Evolutionary conservation across 2,329 filamentous ascomycete species (phyloP).

Genomic region (Teratosphaeriaceae sp.): DNA sequence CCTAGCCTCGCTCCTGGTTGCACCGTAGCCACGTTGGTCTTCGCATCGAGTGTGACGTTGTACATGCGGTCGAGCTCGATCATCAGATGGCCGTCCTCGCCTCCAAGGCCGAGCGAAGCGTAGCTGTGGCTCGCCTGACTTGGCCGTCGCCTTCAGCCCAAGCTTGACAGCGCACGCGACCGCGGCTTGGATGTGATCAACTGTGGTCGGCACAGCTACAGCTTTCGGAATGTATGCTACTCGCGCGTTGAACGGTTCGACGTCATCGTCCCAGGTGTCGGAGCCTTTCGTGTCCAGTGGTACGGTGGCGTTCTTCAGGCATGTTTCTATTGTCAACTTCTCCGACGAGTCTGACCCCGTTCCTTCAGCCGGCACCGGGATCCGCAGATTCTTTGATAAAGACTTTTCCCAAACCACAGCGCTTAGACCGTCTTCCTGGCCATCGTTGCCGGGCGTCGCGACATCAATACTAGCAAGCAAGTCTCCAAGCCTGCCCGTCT

Average conservation of each 20-base stretch:
- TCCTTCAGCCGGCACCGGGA: not conserved
- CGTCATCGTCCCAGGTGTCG: not conserved
- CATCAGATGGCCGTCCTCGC: slow-evolving; percentile 10
- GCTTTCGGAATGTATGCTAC: not conserved
- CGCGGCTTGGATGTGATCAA: slow-evolving; percentile 3
- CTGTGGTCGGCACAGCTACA: not conserved
- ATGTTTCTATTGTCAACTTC: not conserved
- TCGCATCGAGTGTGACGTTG: slow-evolving; percentile 10
- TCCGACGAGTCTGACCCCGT: not conserved
- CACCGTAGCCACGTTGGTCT: slow-evolving; percentile 10
- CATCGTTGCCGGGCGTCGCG: not conserved
- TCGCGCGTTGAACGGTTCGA: not conserved
- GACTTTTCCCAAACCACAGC: slow-evolving; percentile 1
- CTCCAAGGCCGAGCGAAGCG: slow-evolving; percentile 8
- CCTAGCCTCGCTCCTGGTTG: slow-evolving; percentile 11
- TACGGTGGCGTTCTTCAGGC: not conserved
- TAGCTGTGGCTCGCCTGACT: slow-evolving; percentile 10
- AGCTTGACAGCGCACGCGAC: slow-evolving; percentile 6
- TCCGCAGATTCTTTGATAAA: not conserved
- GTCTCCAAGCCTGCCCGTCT: not conserved
- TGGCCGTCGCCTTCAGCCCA: slow-evolving; percentile 8
- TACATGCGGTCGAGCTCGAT: slow-evolving; percentile 9
- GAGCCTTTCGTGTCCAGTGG: not conserved
- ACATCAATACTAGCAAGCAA: not conserved
- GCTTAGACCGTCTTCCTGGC: not conserved